Evolutionary conservation across 73 alveolate species (phyloP), one percentile per base, ranked within the genome.

Genomic region (Paramecium pentaurelia): DNA sequence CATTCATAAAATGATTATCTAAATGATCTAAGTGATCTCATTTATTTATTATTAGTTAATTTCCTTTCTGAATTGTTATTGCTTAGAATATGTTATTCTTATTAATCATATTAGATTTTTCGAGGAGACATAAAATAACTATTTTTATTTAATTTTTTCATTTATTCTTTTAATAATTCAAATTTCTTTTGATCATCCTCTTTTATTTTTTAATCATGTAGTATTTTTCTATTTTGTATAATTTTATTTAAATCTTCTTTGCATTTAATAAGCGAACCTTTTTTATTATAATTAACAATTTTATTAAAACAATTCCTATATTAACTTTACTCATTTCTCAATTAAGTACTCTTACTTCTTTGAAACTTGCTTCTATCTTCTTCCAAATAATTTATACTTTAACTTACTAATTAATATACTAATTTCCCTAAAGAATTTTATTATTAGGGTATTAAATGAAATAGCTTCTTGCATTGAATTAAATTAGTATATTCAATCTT

Each of bases 201-300:
- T 38, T 20, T 73, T 1, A 27, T 77, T 10, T 42, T 18, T 60
- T 10, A 42, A 77, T 80, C 58, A 9, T 47, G 49, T 7, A 80
- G 25, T 45, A 44, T 45, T 80, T 47, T 42, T 49, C 91, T 80
- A 25, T 80, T 45, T 45, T 80, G 42, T 6, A 80, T 32, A 2
- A 80, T 80, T 80, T 80, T 80, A 32, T 80, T 42, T 32, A 80
- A 25, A 80, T 80, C 91, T 12, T 80, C 77, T 44, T 47, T 80
- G 9, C 58, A 80, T 25, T 28, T 49, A 20, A 32, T 45, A 20
- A 77, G 22, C 0, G 49, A 77, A 77, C 49, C 28, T 38, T 38
- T 38, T 45, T 20, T 80, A 16, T 45, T 80, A 16, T 18, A 37
- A 68, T 68, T 68, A 68, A 14, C 27, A 75, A 45, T 14, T n/a